Percentiles rank a stretch among this genome's conserved stretches.
Evolutionary conservation across 139 green algal species (phyloP).

Genomic region (Trebouxia sp.): DNA sequence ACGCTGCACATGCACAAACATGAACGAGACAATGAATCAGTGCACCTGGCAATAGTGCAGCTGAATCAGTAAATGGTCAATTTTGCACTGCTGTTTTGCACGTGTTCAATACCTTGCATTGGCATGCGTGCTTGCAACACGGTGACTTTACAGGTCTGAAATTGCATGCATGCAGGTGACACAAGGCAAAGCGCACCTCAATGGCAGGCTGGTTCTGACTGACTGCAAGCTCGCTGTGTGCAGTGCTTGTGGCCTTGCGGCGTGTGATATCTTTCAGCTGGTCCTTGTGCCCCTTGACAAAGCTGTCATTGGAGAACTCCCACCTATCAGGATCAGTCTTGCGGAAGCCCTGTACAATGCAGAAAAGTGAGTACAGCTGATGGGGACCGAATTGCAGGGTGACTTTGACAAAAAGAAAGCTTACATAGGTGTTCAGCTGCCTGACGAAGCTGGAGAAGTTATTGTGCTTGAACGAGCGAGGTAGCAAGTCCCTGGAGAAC

Average conservation of each 20-base stretch:
- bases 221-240: neutral
- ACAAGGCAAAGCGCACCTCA: neutral
- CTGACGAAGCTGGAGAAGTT: conserved; percentile 96
- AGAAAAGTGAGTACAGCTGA: neutral
- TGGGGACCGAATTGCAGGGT: neutral
- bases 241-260: conserved; percentile 54
- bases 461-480: conserved; percentile 97
- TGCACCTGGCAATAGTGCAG: no score
- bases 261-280: conserved; percentile 83
- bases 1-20: no score
- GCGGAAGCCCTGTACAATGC: conserved; percentile 79
- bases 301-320: conserved; percentile 98
- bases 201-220: conserved; percentile 25
- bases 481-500: conserved; percentile 89
- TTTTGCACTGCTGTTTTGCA: no score
- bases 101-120: no score
- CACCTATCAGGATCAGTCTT: conserved; percentile 96
- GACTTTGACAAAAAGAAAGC: conserved; percentile 5
- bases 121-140: no score
- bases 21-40: no score
- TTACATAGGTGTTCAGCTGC: conserved; percentile 97
- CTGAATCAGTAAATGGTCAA: no score
- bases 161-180: no score
- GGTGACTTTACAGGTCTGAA: no score
- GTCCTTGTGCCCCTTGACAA: conserved; percentile 74